These are phyloP conservation scores for Tetracladium marchalianum DNA, from an alignment of 495 filamentous ascomycete genomes.

Conservation along the genomic window DNA sequence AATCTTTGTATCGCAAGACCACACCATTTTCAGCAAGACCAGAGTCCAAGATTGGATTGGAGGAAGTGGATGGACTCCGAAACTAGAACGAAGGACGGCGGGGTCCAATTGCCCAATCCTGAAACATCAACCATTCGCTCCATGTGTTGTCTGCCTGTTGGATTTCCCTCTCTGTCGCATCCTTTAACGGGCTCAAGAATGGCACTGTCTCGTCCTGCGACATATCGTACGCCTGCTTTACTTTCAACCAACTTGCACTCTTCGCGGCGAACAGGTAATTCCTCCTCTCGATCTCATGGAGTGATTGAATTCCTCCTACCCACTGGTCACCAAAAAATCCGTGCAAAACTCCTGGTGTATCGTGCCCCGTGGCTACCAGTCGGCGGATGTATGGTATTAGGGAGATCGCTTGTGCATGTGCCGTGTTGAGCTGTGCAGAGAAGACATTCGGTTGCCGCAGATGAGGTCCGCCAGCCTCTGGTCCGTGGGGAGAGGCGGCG, in stretches of 20 bases:
- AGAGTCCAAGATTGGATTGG: no score
- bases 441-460: slow-evolving; percentile 22
- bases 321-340: slow-evolving; percentile 96
- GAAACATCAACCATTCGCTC: slow-evolving; percentile 22
- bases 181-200: slow-evolving; percentile 71
- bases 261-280: slow-evolving; percentile 96
- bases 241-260: slow-evolving; percentile 74
- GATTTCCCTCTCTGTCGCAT: slow-evolving; percentile 69
- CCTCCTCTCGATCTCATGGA: slow-evolving; percentile 83
- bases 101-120: slow-evolving; percentile 24
- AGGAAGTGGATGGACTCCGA: background rate
- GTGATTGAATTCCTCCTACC: slow-evolving; percentile 60
- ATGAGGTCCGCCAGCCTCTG: slow-evolving; percentile 14
- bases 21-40: no score
- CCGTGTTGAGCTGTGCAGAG: slow-evolving; percentile 2
- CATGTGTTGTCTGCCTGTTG: slow-evolving; percentile 72
- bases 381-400: slow-evolving; percentile 85
- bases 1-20: no score
- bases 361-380: slow-evolving; percentile 84
- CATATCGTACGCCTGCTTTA: slow-evolving; percentile 88
- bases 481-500: slow-evolving; percentile 14
- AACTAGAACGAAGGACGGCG: background rate
- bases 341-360: slow-evolving; percentile 73
- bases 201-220: slow-evolving; percentile 70
- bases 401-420: slow-evolving; percentile 41